Evolutionary conservation across 495 filamentous ascomycete genomes (phyloP).

Genomic region (Wilcoxina mikolae): DNA sequence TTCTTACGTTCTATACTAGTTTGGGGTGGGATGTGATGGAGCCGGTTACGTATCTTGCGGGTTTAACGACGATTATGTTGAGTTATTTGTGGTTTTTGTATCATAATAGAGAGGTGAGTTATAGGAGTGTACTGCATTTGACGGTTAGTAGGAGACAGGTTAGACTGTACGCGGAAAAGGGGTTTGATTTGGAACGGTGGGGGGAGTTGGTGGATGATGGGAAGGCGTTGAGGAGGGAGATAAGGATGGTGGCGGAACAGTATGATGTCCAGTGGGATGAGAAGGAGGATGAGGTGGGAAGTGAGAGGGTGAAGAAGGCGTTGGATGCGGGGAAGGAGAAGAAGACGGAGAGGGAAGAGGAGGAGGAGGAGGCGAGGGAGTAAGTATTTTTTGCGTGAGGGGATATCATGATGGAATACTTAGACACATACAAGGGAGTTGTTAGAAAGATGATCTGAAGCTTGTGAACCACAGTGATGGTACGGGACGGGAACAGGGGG

Average conservation of each 20-base stretch:
- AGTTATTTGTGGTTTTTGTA: slow-evolving; percentile 92
- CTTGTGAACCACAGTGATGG: too few relatives aligned
- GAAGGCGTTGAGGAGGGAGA: slow-evolving; percentile 64
- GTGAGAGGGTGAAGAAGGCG: slow-evolving; percentile 54
- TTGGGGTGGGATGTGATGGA: slow-evolving; percentile 86
- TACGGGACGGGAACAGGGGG: too few relatives aligned
- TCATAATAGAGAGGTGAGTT: slow-evolving; percentile 77
- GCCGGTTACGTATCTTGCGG: slow-evolving; percentile 48
- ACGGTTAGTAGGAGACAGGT: slow-evolving; percentile 66
- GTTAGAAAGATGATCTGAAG: too few relatives aligned
- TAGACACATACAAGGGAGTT: too few relatives aligned
- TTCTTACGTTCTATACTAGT: slow-evolving; percentile 61
- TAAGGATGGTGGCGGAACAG: slow-evolving; percentile 65
- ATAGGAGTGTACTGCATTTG: slow-evolving; percentile 69
- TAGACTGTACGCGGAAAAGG: slow-evolving; percentile 56
- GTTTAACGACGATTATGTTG: slow-evolving; percentile 55
- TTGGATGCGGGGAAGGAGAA: slow-evolving; percentile 46
- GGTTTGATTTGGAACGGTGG: slow-evolving; percentile 66
- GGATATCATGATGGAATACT: too few relatives aligned
- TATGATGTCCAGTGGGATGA: slow-evolving; percentile 97
- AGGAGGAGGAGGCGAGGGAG: too few relatives aligned
- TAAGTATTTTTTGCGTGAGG: too few relatives aligned
- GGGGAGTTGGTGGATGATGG: slow-evolving; percentile 65
- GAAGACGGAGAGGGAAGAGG: slow-evolving; percentile 8
- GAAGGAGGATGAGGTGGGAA: slow-evolving; percentile 50